Evolutionary conservation across 169 alveolate genomes (phyloP), one percentile per base, ranked within the genome.

Genomic region (Cryptosporidium felis): DNA sequence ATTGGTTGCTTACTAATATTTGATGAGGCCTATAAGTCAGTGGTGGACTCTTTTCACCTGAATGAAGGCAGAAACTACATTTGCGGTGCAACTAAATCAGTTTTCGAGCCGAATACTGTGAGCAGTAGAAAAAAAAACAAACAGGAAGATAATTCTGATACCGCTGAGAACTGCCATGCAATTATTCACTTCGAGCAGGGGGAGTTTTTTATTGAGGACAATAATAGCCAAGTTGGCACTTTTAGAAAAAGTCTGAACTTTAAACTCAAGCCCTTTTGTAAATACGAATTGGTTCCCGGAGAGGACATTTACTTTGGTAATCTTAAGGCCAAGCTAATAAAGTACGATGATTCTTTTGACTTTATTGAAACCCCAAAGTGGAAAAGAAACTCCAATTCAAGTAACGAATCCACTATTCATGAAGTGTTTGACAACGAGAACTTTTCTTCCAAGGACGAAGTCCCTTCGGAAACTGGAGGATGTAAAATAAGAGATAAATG

Each of bases 1-100:
- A 67, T 51, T 18, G 85, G 85, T 2, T 74, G 85, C 56, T 74
- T 74, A 53, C 28, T 74, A 36, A 58, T 74, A 32, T 74, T 74
- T 74, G 85, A 49, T 40, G 67, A 74, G 9, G 21, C 60, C 6
- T 34, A 40, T 14, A 53, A 36, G 14, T 53, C 85, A 0, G 67
- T 74, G 16, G 21, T 74, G 12, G 85, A 74, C 41, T 74, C 85
- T 12, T 51, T 74, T 56, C 41, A 65, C 10, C 6, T 74, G 9
- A 53, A 53, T 36, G 34, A 51, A 10, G 85, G 85, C 6, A 36
- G 36, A 28, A 74, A 74, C 56, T 53, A 53, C 30, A 53, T 74
- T 12, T 65, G 59, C 32, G 62, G 61, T 1, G 26, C 81, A 46
- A 26, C 59, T 32, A 45, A 32, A 8, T 65, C 81, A 8, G 81